A percentile compares a stretch with the other conserved stretches of the same genome.
Evolutionary conservation across 495 filamentous ascomycete genomes (phyloP).

Genomic region (Filosporella fistucella): DNA sequence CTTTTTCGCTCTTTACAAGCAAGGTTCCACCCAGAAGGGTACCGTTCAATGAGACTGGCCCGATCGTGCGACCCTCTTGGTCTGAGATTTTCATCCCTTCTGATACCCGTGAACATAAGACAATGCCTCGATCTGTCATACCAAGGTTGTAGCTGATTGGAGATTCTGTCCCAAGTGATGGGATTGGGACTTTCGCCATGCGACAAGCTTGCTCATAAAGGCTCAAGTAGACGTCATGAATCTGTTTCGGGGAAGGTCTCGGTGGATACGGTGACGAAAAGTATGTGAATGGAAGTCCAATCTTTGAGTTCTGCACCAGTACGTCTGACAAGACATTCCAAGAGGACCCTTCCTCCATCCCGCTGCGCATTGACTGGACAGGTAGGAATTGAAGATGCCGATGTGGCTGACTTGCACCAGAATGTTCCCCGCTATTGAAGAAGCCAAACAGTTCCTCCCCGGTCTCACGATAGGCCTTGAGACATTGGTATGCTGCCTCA

Average conservation of each 20-base stretch:
- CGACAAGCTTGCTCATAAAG: conserved; percentile 51
- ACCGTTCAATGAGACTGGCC: conserved; percentile 66
- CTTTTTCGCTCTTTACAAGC: conserved; percentile 68
- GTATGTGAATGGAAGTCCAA: conserved; percentile 45
- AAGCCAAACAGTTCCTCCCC: conserved; percentile 62
- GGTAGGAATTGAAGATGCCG: conserved; percentile 77
- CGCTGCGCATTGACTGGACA: conserved; percentile 59
- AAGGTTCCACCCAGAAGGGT: conserved; percentile 77
- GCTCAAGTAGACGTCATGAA: conserved; percentile 41
- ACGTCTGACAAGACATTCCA: conserved; percentile 54
- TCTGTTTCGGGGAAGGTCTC: conserved; percentile 32
- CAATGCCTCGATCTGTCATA: conserved; percentile 65
- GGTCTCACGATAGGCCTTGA: conserved; percentile 51
- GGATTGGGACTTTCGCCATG: conserved; percentile 7
- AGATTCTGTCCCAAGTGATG: conserved; percentile 28
- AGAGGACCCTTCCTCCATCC: conserved; percentile 14
- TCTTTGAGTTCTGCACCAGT: conserved; percentile 18
- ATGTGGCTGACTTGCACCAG: conserved; percentile 78
- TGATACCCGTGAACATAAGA: conserved; percentile 57
- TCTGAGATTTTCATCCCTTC: conserved; percentile 34
- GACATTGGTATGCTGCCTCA: conserved; percentile 57
- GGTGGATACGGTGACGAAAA: conserved; percentile 40
- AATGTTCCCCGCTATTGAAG: conserved; percentile 75
- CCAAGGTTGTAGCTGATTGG: conserved; percentile 75
- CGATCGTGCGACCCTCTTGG: conserved; percentile 29